These are phyloP conservation scores for Arachis stenosperma DNA, from an alignment of 306 rosid genomes.

Conservation along the genomic window DNA sequence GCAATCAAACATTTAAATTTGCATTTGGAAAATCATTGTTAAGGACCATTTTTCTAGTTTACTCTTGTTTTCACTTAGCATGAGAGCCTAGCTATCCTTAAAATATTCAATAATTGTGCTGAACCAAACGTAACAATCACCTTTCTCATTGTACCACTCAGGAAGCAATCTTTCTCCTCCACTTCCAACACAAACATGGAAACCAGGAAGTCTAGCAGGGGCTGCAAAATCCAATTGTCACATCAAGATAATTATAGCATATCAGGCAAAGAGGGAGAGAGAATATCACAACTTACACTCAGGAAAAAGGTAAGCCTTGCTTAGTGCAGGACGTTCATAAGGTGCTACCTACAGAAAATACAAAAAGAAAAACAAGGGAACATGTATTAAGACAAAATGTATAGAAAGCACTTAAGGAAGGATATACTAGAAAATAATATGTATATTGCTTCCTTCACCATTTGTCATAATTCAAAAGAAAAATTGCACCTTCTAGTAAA, in stretches of 20 bases:
- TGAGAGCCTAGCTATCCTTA: background rate
- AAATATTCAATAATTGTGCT: conserved; percentile 15
- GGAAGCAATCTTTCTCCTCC: conserved; percentile 95
- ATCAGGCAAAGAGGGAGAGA: background rate
- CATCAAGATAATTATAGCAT: conserved; percentile 16
- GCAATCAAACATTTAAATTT: conserved; percentile 45
- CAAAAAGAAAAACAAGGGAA: conserved; percentile 12
- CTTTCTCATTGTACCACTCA: conserved; percentile 89
- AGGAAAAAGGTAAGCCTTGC: conserved; percentile 96
- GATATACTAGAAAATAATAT: background rate
- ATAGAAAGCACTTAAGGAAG: background rate
- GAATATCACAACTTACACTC: conserved; percentile 68
- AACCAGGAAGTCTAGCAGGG: conserved; percentile 99
- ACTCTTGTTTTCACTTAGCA: conserved; percentile 20
- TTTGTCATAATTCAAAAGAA: background rate
- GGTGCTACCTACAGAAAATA: conserved; percentile 80
- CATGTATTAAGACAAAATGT: background rate
- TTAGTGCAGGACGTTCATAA: conserved; percentile 98
- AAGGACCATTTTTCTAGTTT: conserved; percentile 17
- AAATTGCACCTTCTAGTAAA: background rate
- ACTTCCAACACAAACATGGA: conserved; percentile 91
- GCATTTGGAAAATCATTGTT: conserved; percentile 36
- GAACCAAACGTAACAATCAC: conserved; percentile 45
- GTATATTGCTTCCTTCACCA: conserved; percentile 13
- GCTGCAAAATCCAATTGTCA: conserved; percentile 60